Conservation (phyloP, 192 early-diverging fungal genomes). For the Oehlia diaphana region DNA sequence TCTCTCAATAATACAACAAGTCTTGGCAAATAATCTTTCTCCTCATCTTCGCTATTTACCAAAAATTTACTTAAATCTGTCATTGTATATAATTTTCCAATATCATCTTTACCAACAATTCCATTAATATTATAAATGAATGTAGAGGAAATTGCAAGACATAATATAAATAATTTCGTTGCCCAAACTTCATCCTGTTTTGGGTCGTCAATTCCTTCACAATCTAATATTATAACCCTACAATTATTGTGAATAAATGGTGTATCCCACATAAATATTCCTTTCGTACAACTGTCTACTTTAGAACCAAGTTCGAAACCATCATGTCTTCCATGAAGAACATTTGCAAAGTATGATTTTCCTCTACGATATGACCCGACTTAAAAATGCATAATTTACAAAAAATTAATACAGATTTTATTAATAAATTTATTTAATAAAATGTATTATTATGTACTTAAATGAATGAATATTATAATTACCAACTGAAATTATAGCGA, state of each 20-base stretch:
- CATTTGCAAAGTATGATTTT: conserved; percentile 22
- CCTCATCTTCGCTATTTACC: background rate
- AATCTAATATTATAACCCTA: conserved; percentile 11
- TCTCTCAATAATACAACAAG: conserved; percentile 20
- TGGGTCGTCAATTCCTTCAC: conserved; percentile 27
- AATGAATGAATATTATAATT: background rate
- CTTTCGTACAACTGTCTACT: conserved; percentile 21
- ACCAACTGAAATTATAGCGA: conserved; percentile 21
- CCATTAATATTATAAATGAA: conserved; percentile 29
- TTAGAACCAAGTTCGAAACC: conserved; percentile 23
- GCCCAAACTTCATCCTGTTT: conserved; percentile 18
- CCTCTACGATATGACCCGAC: conserved; percentile 24
- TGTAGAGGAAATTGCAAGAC: conserved; percentile 17
- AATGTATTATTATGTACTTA: background rate
- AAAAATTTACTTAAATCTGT: conserved; percentile 24
- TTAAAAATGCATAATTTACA: background rate
- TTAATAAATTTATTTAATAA: background rate
- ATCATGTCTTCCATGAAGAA: conserved; percentile 24
- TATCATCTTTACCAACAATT: conserved; percentile 17
- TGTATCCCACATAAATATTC: conserved; percentile 28
- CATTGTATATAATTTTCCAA: conserved; percentile 24
- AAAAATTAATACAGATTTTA: background rate
- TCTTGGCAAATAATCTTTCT: conserved; percentile 13
- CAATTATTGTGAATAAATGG: conserved; percentile 5
- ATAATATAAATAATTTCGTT: conserved; percentile 24